Evolutionary conservation across 2,329 filamentous ascomycete genomes (phyloP).

Genomic region (Claviceps digitariae): DNA sequence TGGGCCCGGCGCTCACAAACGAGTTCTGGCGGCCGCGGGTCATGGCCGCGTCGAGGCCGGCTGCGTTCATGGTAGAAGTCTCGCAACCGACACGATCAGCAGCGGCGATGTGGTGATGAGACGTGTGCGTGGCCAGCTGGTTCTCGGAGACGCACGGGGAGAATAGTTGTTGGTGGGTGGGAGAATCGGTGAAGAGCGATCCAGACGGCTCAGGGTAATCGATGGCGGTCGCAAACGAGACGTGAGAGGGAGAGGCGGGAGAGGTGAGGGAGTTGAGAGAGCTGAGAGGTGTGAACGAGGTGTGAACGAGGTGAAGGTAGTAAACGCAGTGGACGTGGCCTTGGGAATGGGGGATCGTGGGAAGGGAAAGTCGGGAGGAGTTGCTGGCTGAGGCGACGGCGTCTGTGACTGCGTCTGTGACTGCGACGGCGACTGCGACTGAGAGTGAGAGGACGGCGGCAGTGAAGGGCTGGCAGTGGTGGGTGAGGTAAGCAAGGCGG

Average conservation of each 20-base stretch:
- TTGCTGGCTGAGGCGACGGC: constrained; percentile 21
- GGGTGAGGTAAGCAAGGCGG: constrained; percentile 1
- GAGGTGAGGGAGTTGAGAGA: constrained; percentile 8
- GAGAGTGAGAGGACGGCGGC: background rate
- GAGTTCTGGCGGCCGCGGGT: constrained; percentile 49
- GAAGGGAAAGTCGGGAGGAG: constrained; percentile 15
- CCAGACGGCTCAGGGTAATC: constrained; percentile 17
- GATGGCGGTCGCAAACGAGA: constrained; percentile 16
- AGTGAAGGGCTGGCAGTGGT: background rate
- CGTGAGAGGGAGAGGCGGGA: constrained; percentile 10
- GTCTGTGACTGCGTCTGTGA: constrained; percentile 14
- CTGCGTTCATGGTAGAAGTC: constrained; percentile 42
- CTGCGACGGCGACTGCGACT: constrained; percentile 11
- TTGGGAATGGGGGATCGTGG: constrained; percentile 4
- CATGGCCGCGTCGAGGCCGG: constrained; percentile 42
- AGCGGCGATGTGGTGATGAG: constrained; percentile 11
- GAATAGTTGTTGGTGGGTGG: constrained; percentile 11
- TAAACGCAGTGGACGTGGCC: background rate
- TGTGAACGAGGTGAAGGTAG: constrained; percentile 7
- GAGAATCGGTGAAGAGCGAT: constrained; percentile 12
- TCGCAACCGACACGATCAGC: constrained; percentile 11
- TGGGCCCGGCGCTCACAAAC: constrained; percentile 50
- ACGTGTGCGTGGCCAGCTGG: constrained; percentile 12
- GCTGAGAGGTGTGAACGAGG: constrained; percentile 6
- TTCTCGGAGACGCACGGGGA: constrained; percentile 10